phyloP scores from a whole-genome alignment of 1,284 basidiomycete species.

The Rhodotorula sp. region DNA sequence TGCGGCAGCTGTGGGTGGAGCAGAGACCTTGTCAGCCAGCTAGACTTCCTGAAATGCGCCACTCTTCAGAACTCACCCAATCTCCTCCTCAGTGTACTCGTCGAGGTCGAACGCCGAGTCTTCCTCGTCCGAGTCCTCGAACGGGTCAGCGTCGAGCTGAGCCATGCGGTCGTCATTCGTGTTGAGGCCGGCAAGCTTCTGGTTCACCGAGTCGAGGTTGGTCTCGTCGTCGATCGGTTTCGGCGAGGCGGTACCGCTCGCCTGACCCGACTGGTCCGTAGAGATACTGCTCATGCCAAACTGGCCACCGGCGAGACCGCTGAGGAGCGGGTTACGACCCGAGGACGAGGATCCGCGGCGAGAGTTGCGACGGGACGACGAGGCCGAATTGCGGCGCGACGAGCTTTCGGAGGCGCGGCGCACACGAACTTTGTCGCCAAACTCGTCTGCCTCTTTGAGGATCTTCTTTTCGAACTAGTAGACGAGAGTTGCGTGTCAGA shows the following conservation, averaged over 20 bases:
- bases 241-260: background rate
- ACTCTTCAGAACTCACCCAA: conserved; percentile 23
- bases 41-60: background rate
- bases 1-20: conserved; percentile 21
- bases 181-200: conserved; percentile 44
- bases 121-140: conserved; percentile 60
- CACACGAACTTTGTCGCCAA: conserved; percentile 46
- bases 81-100: conserved; percentile 42
- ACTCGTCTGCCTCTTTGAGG: conserved; percentile 69
- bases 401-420: conserved; percentile 35
- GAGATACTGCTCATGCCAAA: conserved; percentile 36
- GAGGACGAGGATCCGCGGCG: conserved; percentile 23
- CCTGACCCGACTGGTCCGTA: background rate
- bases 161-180: conserved; percentile 52
- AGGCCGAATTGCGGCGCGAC: conserved; percentile 29
- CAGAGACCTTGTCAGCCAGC: background rate
- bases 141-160: conserved; percentile 47
- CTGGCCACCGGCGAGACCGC: conserved; percentile 36
- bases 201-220: conserved; percentile 46
- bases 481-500: background rate
- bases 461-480: conserved; percentile 64
- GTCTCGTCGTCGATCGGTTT: conserved; percentile 5
- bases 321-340: conserved; percentile 34
- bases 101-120: conserved; percentile 57
- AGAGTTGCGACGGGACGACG: conserved; percentile 25